Evolutionary conservation across 1,284 basidiomycete species (phyloP).

Genomic region (Malassezia psittaci): DNA sequence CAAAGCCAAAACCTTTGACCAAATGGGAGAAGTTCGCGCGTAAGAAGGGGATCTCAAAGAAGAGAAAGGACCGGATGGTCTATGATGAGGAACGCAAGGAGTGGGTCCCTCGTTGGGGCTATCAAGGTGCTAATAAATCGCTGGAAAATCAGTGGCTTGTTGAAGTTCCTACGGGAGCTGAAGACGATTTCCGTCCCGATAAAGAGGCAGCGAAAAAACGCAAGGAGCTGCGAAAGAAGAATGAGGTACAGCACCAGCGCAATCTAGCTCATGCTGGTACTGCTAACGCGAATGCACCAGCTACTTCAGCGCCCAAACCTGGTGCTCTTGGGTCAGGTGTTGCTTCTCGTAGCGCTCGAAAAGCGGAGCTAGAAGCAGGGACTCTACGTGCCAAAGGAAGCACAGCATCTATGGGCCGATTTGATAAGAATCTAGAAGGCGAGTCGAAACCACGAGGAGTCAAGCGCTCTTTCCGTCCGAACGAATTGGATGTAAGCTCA

Average conservation of each 20-base stretch:
- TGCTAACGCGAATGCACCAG: background rate
- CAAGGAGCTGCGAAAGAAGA: slow-evolving; percentile 71
- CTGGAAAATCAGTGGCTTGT: slow-evolving; percentile 82
- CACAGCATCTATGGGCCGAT: slow-evolving; percentile 78
- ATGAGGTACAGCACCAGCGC: slow-evolving; percentile 66
- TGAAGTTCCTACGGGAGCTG: slow-evolving; percentile 71
- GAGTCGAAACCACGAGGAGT: slow-evolving; percentile 67
- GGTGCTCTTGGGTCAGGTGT: slow-evolving; percentile 23
- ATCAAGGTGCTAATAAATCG: slow-evolving; percentile 67
- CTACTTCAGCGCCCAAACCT: slow-evolving; percentile 15
- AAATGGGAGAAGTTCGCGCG: slow-evolving; percentile 96
- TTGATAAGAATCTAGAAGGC: slow-evolving; percentile 77
- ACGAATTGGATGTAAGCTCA: slow-evolving; percentile 57
- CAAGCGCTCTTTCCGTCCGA: slow-evolving; percentile 85
- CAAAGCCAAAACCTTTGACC: slow-evolving; percentile 80
- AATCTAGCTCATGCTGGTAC: slow-evolving; percentile 58
- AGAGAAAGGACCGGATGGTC: slow-evolving; percentile 64
- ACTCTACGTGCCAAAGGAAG: slow-evolving; percentile 69
- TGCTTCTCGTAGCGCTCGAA: slow-evolving; percentile 54
- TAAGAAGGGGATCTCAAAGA: slow-evolving; percentile 77
- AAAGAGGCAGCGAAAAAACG: slow-evolving; percentile 65
- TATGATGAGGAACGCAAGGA: slow-evolving; percentile 93
- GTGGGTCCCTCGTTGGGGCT: slow-evolving; percentile 88
- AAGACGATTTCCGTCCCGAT: slow-evolving; percentile 64
- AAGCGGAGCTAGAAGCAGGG: slow-evolving; percentile 65